Evolutionary conservation across 805 yeast genomes (phyloP).

Genomic region (Starmerella kuoi): DNA sequence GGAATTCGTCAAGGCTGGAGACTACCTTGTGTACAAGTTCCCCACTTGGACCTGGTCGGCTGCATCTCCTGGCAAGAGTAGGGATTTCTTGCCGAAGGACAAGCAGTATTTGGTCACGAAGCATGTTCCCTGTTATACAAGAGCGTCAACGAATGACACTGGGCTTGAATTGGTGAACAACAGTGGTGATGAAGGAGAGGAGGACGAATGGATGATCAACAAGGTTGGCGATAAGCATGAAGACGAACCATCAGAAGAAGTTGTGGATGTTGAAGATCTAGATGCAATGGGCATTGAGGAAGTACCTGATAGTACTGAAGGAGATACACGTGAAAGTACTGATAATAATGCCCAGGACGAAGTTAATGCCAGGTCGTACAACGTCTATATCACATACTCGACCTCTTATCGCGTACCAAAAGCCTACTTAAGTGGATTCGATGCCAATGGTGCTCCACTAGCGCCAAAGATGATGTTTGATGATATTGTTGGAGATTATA

Average conservation of each 20-base stretch:
- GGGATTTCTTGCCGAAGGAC: constrained; percentile 69
- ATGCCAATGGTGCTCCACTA: constrained; percentile 70
- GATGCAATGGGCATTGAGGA: constrained; percentile 26
- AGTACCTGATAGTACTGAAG: constrained; percentile 15
- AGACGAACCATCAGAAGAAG: constrained; percentile 4
- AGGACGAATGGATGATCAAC: constrained; percentile 32
- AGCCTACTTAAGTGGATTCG: constrained; percentile 80
- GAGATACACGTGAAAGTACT: constrained; percentile 32
- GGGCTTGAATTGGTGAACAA: constrained; percentile 28
- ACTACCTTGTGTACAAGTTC: constrained; percentile 76
- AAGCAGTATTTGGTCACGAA: constrained; percentile 80
- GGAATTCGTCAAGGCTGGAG: constrained; percentile 90
- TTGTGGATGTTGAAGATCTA: constrained; percentile 27
- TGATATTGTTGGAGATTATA: constrained; percentile 81
- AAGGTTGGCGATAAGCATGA: neutral
- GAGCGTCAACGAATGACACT: constrained; percentile 37
- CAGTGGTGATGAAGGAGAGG: constrained; percentile 36
- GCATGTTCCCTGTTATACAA: constrained; percentile 73
- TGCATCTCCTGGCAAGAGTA: constrained; percentile 41
- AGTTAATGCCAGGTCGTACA: constrained; percentile 41
- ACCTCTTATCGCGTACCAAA: constrained; percentile 95
- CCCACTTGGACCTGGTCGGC: constrained; percentile 93
- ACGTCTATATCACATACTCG: constrained; percentile 80
- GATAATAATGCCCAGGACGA: constrained; percentile 2
- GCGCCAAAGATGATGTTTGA: constrained; percentile 87